Base-by-base conservation (phyloP, 306 rosid genomes). In the Begonia loranthoides region DNA sequence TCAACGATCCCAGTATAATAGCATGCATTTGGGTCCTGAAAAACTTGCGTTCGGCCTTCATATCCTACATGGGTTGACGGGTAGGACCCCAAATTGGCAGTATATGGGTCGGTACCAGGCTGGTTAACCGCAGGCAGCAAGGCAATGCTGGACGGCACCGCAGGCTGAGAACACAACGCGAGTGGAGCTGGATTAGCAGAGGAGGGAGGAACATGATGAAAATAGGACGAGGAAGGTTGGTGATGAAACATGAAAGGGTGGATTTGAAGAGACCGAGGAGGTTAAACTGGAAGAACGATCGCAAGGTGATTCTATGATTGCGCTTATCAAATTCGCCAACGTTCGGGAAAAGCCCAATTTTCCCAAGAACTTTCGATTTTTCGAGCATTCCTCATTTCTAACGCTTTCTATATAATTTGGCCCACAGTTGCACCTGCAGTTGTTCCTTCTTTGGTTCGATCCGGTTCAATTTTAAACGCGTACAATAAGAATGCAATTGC, bases 41-140 rank as follows among this genome's bases (percentile, higher is more conserved):
- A 48, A 63, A 11, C 48, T 34, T 60, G 66, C 12, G 50, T 5
- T 45, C 55, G 67, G 43, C 13, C 41, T 51, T 53, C 73, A 17
- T 47, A 58, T 43, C 39, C 73, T 14, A 59, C 62, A 50, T 21
- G 56, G 56, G 57, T 74, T 11, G 59, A 69, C 50, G 55, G 38
- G 57, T 45, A 53, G 6, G 60, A 36, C 28, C 47, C 59, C 9
- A 55, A 59, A 67, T 40, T 58, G 56, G 49, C 55, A 28, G 36
- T 8, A 56, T 13, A 22, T 3, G 76, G 77, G 52, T 75, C 70
- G 33, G 76, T 68, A 10, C 81, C 83, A 1, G 83, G 87, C 12
- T 81, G 83, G 39, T 76, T 73, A 57, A 71, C 49, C n/a, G 56
- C 13, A 14, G 73, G 66, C 59, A 70, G 74, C 1, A 66, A 46